Base-by-base conservation (phyloP, 1,284 basidiomycete genomes). In the Melampsora larici-populina region DNA sequence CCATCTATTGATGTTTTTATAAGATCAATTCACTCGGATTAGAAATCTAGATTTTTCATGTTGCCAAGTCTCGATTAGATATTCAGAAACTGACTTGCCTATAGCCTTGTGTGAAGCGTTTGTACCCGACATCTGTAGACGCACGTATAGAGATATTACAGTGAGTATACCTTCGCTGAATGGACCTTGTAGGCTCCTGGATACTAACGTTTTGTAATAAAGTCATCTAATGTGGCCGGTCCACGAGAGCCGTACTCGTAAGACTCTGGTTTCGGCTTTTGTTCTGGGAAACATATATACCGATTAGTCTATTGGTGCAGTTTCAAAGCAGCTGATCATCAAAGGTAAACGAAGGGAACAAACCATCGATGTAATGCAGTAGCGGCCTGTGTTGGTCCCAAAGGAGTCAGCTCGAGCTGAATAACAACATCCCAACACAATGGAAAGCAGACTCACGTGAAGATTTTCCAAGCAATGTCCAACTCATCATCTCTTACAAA, bases 401-500 rank as follows among this genome's bases (percentile, higher is more conserved):
- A 29, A 64, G 48, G 15, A 1, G 33, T 46, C 8, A 21, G 29
- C 9, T 2, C 0, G 33, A 29, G 5, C 13, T 51, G 0, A 65
- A 33, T 36, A 17, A 49, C 15, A 2, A 66, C 17, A 36, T 31
- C 11, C n/a, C 17, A 62, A 29, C 26, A 33, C 26, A 29, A 6
- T 18, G 80, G 65, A 26, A 26, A 13, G n/a, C 36, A 36, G 9
- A 36, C 51, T 51, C 24, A 70, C 67, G 66, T 70, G 51, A 64
- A 78, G 69, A 82, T 81, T 89, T 94, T 95, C 94, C 94, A 97
- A 15, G 94, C 94, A 76, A 91, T 90, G 82, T 97, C 94, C 81
- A 97, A 87, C 85, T 97, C 94, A 84, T 97, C 94, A 84, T 97
- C 89, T 80, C 94, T 89, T 67, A 97, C 94, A 86, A 97, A 97